phyloP scores from a whole-genome alignment of 192 early-diverging fungal genomes.

The Endogone sp. region DNA sequence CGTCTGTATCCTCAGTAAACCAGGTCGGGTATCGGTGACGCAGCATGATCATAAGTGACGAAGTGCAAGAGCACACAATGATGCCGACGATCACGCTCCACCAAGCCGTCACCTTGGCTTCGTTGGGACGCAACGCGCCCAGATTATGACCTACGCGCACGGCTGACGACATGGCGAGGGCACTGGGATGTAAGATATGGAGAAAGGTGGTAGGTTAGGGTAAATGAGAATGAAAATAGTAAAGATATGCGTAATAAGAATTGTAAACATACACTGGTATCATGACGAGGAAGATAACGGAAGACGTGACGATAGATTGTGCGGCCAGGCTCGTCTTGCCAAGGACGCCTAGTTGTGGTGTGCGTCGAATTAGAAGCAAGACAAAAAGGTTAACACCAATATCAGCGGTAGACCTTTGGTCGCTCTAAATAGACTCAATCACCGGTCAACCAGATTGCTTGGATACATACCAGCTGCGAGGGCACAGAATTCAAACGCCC shows the following conservation, averaged over 20 bases:
- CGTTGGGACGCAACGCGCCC: slow-evolving; percentile 15
- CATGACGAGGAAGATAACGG: slow-evolving; percentile 21
- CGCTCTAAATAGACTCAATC: no score
- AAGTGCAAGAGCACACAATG: slow-evolving; percentile 4
- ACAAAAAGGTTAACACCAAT: no score
- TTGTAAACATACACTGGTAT: slow-evolving; percentile 17
- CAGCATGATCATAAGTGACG: slow-evolving; percentile 7
- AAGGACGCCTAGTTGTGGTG: slow-evolving; percentile 8
- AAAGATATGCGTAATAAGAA: no score
- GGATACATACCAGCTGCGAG: slow-evolving; percentile 8
- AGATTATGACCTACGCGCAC: slow-evolving; percentile 22
- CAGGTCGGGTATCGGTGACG: slow-evolving; percentile 1
- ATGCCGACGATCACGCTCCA: slow-evolving; percentile 4
- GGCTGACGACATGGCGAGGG: slow-evolving; percentile 9
- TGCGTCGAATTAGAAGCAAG: neutral
- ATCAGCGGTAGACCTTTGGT: no score
- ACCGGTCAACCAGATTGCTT: no score
- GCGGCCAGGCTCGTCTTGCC: slow-evolving; percentile 21
- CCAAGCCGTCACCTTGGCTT: slow-evolving; percentile 6
- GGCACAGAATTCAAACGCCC: slow-evolving; percentile 32
- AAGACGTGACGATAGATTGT: slow-evolving; percentile 18
- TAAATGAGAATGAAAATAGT: no score
- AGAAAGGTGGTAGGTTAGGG: neutral
- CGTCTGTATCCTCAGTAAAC: slow-evolving; percentile 13
- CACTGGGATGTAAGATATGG: slow-evolving; percentile 5